Conservation (phyloP, 805 yeast genomes). For the Saccharomyces eubayanus region DNA sequence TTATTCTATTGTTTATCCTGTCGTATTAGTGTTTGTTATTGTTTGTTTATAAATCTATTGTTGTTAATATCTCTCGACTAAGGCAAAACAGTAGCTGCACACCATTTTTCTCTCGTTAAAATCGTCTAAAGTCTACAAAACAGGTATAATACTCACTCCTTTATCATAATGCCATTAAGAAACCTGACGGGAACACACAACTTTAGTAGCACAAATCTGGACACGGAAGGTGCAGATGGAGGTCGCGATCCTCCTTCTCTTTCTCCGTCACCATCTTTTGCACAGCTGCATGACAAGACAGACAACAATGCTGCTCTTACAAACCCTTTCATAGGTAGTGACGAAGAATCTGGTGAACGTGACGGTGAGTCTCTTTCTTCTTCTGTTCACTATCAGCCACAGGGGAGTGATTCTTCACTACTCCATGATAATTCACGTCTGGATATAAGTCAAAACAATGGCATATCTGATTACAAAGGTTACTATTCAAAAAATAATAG, state of each 20-base stretch:
- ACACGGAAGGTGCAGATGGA: neutral
- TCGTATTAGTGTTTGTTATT: neutral
- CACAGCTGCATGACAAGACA: neutral
- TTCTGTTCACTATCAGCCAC: neutral
- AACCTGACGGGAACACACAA: constrained; percentile 10
- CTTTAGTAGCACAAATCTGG: neutral
- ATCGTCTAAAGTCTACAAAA: neutral
- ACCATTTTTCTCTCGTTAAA: neutral
- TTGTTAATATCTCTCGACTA: neutral
- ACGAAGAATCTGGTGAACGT: constrained; percentile 4
- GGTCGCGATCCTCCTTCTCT: neutral
- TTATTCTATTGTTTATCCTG: neutral
- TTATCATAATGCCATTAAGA: constrained; percentile 13
- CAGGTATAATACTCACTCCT: neutral
- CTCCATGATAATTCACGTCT: neutral
- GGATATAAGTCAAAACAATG: constrained; percentile 3
- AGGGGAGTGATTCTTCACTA: neutral
- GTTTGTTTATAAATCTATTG: neutral
- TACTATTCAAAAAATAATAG: constrained; percentile 21
- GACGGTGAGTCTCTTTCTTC: constrained; percentile 3
- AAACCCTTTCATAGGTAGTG: constrained; percentile 12
- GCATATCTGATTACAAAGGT: constrained; percentile 23
- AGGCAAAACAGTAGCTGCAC: neutral
- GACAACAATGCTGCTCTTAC: neutral
- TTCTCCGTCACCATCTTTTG: constrained; percentile 1